Evolutionary conservation across 1,284 basidiomycete species (phyloP).

Genomic region (Irpex sp.): DNA sequence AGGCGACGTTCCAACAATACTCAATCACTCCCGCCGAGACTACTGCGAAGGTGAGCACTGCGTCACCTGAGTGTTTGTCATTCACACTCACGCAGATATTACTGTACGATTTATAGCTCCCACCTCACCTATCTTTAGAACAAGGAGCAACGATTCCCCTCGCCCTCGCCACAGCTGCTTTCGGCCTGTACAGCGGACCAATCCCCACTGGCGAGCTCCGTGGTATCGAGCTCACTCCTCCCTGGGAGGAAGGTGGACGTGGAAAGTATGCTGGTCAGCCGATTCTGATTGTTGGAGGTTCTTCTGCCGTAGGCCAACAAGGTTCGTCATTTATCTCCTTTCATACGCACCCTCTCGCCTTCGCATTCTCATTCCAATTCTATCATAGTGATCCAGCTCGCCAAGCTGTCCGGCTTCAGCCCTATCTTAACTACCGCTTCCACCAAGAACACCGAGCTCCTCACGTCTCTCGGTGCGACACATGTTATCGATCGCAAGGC

Average conservation of each 20-base stretch:
- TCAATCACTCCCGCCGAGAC: constrained; percentile 37
- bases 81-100: not conserved
- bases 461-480: constrained; percentile 52
- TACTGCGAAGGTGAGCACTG: constrained; percentile 35
- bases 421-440: constrained; percentile 55
- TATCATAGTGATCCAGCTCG: constrained; percentile 46
- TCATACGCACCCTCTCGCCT: not conserved
- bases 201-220: not conserved
- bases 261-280: constrained; percentile 28
- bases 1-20: constrained; percentile 49
- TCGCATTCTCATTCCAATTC: not conserved
- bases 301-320: constrained; percentile 30
- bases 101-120: constrained; percentile 10
- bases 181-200: constrained; percentile 13
- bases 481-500: constrained; percentile 44
- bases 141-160: constrained; percentile 19
- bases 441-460: constrained; percentile 34
- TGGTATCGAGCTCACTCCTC: constrained; percentile 14
- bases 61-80: not conserved
- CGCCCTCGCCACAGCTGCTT: constrained; percentile 12
- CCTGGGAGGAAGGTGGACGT: constrained; percentile 23
- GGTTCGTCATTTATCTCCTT: constrained; percentile 11
- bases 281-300: constrained; percentile 32
- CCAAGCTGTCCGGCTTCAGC: constrained; percentile 48
- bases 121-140: constrained; percentile 17